Evolutionary conservation across 2,329 filamentous ascomycete genomes (phyloP).

Genomic region (Ascocoryne sarcoides): DNA sequence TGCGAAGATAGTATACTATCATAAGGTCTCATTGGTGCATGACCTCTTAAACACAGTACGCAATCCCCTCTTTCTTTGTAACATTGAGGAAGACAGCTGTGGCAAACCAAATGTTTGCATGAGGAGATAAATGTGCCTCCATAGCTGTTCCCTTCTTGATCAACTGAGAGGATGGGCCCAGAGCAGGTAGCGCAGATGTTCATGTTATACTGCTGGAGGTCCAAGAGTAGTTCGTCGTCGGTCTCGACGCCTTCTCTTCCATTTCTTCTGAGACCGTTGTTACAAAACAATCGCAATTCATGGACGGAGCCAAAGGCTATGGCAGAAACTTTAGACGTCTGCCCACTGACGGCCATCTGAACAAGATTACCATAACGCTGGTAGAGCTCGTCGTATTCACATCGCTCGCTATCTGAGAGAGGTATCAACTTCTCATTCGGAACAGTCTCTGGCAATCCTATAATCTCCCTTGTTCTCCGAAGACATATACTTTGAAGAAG

Average conservation of each 20-base stretch:
- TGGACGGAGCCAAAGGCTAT: background rate
- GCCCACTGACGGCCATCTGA: background rate
- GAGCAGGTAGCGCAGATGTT: background rate
- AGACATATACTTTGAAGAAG: background rate
- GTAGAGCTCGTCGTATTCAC: background rate
- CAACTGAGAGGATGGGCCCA: background rate
- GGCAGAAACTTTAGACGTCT: background rate
- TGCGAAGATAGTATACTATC: background rate
- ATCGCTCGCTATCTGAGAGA: background rate
- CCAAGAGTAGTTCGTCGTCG: background rate
- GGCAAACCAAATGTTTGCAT: background rate
- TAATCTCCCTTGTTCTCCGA: background rate
- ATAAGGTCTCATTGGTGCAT: background rate
- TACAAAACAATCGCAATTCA: background rate
- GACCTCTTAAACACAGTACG: background rate
- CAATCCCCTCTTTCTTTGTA: background rate
- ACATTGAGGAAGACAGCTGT: background rate
- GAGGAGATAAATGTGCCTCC: background rate
- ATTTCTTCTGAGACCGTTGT: background rate
- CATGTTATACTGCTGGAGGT: background rate
- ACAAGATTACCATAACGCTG: background rate
- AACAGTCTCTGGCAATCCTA: background rate
- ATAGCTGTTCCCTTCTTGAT: background rate
- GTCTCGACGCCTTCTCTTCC: background rate
- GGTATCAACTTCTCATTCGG: background rate